Percentiles rank a stretch among this genome's conserved stretches.
Evolutionary conservation across 148 eudicot species (phyloP).

Genomic region (Camellia lanceoleosa): DNA sequence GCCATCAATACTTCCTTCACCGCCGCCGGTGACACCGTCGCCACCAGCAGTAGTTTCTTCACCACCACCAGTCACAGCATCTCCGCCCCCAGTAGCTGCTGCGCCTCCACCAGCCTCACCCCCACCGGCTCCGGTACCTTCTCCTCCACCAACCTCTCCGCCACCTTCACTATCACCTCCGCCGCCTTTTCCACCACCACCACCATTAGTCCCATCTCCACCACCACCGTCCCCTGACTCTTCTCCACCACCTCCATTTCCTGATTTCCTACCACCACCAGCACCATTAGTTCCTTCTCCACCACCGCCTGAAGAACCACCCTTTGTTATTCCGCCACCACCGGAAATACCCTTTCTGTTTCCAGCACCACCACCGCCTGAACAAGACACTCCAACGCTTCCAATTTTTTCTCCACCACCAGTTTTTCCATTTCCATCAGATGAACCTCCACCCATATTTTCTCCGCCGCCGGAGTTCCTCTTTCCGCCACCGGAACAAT

Average conservation of each 20-base stretch:
- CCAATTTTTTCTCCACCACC: background rate
- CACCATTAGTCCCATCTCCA: conserved; percentile 13
- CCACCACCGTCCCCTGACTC: background rate
- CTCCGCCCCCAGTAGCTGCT: conserved; percentile 14
- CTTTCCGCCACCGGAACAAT: conserved; percentile 20
- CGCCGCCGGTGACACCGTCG: conserved; percentile 20
- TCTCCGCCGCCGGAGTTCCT: conserved; percentile 12
- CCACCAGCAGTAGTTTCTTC: conserved; percentile 17
- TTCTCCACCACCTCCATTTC: background rate
- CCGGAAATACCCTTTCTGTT: conserved; percentile 7
- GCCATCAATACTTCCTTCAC: conserved; percentile 13
- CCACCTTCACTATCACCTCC: background rate
- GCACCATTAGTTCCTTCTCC: conserved; percentile 13
- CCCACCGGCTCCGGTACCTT: background rate
- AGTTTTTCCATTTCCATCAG: conserved; percentile 20
- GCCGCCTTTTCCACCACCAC: conserved; percentile 8
- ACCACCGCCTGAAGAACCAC: conserved; percentile 8
- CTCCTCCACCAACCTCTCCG: conserved; percentile 18
- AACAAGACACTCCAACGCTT: background rate
- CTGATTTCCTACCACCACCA: conserved; percentile 18
- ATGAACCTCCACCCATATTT: conserved; percentile 4
- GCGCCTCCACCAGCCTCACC: conserved; percentile 19
- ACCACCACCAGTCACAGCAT: conserved; percentile 9
- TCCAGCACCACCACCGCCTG: conserved; percentile 10
- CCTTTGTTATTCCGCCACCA: conserved; percentile 18